Base-by-base conservation (phyloP, 2,329 filamentous ascomycete species). In the Colletotrichum graminicola region DNA sequence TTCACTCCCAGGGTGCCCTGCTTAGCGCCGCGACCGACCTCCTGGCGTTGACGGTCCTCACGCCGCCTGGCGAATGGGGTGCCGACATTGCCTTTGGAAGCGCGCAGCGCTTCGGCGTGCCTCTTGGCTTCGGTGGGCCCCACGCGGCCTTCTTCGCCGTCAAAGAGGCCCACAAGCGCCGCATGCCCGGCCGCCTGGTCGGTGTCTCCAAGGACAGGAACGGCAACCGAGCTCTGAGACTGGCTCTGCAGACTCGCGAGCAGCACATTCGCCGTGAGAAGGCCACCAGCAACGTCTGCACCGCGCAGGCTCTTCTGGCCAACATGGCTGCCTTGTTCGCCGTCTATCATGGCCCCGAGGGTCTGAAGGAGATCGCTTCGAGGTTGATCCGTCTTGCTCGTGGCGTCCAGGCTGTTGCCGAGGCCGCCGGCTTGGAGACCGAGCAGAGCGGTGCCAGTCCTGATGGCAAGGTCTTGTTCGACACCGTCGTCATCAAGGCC, bases 321-420 rank as follows among this genome's bases (percentile, higher is more conserved):
- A 98, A 98, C 81, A 98, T 98, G 94, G 95, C 91, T 76, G 94
- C 95, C 66, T 92, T 98, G 84, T 98, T 97, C 79, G 95, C 94
- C 63, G 87, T 98, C 65, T 98, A 98, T 81, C 95, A 98, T 79
- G 95, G 95, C 4, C 95, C 95, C 0, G 82, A 90, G 65, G 94
- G 95, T 23, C 84, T 98, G 62, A 94, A 91, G 82, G 88, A 90
- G 18, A 98, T 98, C 79, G 95, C 95, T 1, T 89, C 95, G 79
- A 90, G 91, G 74, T 89, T 93, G 74, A 89, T 94, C 76, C 89
- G 90, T 36, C 91, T 91, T 78, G 90, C 94, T 34, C 88, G 91
- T 73, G 86, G 92, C 43, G 80, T 97, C 18, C 91, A 94, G 78
- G 84, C 88, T 63, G 89, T 89, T 34, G 84, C 94, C 7, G 82